Evolutionary conservation across 331 rosid species (phyloP).

Genomic region (Acacia concinna): DNA sequence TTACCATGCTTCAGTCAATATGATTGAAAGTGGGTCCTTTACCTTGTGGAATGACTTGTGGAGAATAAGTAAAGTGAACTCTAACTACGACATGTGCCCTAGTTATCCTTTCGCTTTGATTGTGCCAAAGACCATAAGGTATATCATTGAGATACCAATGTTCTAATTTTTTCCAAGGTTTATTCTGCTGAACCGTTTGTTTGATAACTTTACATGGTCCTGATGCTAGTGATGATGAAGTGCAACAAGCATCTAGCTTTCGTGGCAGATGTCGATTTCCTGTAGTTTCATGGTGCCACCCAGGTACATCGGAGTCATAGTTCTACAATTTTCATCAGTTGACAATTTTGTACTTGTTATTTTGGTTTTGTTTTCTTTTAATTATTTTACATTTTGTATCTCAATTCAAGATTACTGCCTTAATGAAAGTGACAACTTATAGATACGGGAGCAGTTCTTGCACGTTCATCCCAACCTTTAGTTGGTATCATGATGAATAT

Average conservation of each 20-base stretch:
- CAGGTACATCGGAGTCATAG: slow-evolving; percentile 49
- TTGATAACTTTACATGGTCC: slow-evolving; percentile 27
- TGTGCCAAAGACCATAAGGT: slow-evolving; percentile 76
- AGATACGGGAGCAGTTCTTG: slow-evolving; percentile 98
- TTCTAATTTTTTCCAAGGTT: slow-evolving; percentile 30
- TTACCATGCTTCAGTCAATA: slow-evolving; percentile 51
- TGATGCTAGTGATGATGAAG: slow-evolving; percentile 84
- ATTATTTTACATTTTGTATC: slow-evolving; percentile 33
- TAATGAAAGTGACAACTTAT: slow-evolving; percentile 27
- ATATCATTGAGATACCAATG: slow-evolving; percentile 38
- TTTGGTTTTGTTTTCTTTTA: slow-evolving; percentile 11
- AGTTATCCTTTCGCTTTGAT: slow-evolving; percentile 95
- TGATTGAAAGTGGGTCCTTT: slow-evolving; percentile 79
- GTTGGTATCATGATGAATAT: slow-evolving; percentile 97
- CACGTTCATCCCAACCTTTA: slow-evolving; percentile 97
- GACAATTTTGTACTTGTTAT: slow-evolving; percentile 23
- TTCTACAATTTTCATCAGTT: slow-evolving; percentile 13
- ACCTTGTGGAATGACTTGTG: slow-evolving; percentile 74
- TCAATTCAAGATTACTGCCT: slow-evolving; percentile 18
- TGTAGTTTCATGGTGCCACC: slow-evolving; percentile 93
- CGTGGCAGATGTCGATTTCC: slow-evolving; percentile 93
- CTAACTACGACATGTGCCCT: slow-evolving; percentile 70
- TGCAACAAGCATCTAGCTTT: slow-evolving; percentile 77
- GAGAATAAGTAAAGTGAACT: slow-evolving; percentile 86
- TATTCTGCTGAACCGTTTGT: slow-evolving; percentile 24